Conservation (phyloP, 2,329 filamentous ascomycete species). For the Tolypocladium ophioglossoides region DNA sequence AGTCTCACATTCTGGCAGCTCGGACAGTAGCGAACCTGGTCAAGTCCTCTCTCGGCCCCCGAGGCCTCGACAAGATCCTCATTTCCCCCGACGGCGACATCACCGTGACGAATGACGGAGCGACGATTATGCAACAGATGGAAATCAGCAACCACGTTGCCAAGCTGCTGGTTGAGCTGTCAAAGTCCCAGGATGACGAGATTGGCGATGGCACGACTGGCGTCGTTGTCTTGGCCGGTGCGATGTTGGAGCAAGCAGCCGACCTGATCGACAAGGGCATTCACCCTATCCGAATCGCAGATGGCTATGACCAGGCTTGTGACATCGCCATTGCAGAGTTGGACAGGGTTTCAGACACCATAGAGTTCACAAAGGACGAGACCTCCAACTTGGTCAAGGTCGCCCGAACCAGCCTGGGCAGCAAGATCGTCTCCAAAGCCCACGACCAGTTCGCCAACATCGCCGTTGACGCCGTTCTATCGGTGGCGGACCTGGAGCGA, state of each 20-base stretch:
- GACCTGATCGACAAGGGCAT: conserved; percentile 99
- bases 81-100: conserved; percentile 98
- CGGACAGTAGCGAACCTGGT: conserved; percentile 95
- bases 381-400: conserved; percentile 87
- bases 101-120: conserved; percentile 97
- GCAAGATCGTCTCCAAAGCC: conserved; percentile 98
- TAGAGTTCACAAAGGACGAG: conserved; percentile 71
- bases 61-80: conserved; percentile 96
- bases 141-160: conserved; percentile 98
- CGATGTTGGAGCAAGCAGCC: conserved; percentile 89
- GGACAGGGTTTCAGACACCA: conserved; percentile 84
- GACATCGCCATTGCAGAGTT: conserved; percentile 91
- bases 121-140: conserved; percentile 96
- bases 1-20: conserved; percentile 94
- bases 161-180: conserved; percentile 91
- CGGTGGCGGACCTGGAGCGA: conserved; percentile 88
- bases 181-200: conserved; percentile 97
- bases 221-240: conserved; percentile 90
- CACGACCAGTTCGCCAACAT: conserved; percentile 98
- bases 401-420: conserved; percentile 88
- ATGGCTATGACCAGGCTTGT: conserved; percentile 95
- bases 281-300: conserved; percentile 95
- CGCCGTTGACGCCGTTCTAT: conserved; percentile 91
- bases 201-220: conserved; percentile 98
- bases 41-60: conserved; percentile 90